Conservation (phyloP, 176 grass and related monocot species). For the Oryza punctata region DNA sequence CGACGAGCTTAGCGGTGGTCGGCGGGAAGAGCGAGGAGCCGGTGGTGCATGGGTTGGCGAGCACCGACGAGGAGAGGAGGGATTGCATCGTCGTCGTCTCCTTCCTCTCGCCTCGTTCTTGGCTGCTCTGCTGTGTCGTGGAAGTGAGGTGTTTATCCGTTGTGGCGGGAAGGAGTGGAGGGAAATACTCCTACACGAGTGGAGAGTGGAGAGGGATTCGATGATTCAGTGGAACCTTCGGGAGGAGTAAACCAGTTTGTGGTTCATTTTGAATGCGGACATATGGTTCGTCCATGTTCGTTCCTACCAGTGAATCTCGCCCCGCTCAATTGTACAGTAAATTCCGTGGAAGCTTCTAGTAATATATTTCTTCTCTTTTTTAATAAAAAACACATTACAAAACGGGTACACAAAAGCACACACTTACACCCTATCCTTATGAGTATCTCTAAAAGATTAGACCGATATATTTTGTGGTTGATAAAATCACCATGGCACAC, state of each 20-base stretch:
- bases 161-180: slow-evolving; percentile 13
- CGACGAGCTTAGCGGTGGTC: background rate
- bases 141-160: slow-evolving; percentile 13
- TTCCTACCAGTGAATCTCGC: background rate
- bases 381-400: too few species aligned
- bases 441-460: too few species aligned
- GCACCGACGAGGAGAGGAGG: slow-evolving; percentile 42
- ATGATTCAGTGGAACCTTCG: background rate
- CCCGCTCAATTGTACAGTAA: background rate
- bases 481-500: too few species aligned
- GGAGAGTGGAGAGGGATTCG: background rate
- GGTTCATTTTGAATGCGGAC: background rate
- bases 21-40: slow-evolving; percentile 9
- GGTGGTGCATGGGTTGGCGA: slow-evolving; percentile 32
- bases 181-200: background rate
- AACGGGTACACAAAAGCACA: too few species aligned
- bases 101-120: background rate
- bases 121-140: background rate
- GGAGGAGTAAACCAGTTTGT: background rate
- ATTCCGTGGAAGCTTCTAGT: background rate
- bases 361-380: too few species aligned
- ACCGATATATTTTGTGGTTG: too few species aligned
- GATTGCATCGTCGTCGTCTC: slow-evolving; percentile 36
- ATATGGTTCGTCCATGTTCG: background rate
- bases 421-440: too few species aligned